phyloP scores from a whole-genome alignment of 2,329 filamentous ascomycete genomes.

The Chaetothyriales sp. region DNA sequence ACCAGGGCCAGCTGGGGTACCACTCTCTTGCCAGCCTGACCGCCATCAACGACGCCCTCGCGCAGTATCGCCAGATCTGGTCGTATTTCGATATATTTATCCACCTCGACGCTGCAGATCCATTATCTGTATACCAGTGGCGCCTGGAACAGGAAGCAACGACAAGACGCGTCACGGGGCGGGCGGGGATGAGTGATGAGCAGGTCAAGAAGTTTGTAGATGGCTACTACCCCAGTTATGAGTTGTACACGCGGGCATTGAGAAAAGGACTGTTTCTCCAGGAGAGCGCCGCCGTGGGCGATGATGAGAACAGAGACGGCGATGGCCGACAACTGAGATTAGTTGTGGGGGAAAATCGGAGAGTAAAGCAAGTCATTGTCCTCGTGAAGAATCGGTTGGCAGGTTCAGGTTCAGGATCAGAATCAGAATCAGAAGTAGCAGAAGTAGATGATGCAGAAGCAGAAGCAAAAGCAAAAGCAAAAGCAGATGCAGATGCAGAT shows the following conservation, averaged over 20 bases:
- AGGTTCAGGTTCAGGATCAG: too few species aligned
- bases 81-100: constrained; percentile 47
- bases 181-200: constrained; percentile 63
- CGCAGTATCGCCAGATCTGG: constrained; percentile 44
- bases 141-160: constrained; percentile 63
- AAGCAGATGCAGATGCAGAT: not conserved
- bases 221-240: constrained; percentile 58
- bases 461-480: not conserved
- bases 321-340: constrained; percentile 45
- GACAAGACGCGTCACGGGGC: constrained; percentile 48
- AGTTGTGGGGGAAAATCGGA: constrained; percentile 45
- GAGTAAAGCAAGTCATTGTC: constrained; percentile 40
- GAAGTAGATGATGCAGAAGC: constrained; percentile 18
- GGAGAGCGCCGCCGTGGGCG: constrained; percentile 13
- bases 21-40: constrained; percentile 41
- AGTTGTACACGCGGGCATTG: constrained; percentile 49
- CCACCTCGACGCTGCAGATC: constrained; percentile 57
- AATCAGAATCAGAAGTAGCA: too few species aligned
- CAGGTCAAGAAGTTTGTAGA: constrained; percentile 64
- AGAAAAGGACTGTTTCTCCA: constrained; percentile 40
- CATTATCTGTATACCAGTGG: constrained; percentile 69
- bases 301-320: constrained; percentile 5
- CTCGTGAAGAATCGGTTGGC: constrained; percentile 22
- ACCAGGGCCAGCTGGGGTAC: constrained; percentile 37
- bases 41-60: constrained; percentile 45